Percentiles rank a stretch among this genome's conserved stretches.
Conservation (phyloP, 1,139 yeast species). For the Kurtzmaniella quercitrusa region DNA sequence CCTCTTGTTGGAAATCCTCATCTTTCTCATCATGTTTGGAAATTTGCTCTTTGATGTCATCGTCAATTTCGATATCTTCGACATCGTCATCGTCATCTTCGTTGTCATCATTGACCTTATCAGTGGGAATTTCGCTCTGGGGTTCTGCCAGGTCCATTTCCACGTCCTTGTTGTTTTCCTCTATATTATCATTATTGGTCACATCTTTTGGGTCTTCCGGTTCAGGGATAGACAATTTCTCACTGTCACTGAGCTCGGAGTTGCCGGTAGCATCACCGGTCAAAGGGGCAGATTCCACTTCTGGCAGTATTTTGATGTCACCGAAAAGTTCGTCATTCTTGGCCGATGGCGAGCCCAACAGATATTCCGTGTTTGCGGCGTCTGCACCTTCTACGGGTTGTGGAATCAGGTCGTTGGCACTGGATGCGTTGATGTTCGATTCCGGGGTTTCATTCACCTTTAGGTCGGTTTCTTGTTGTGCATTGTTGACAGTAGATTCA, state of each 20-base stretch:
- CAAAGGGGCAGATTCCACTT: neutral
- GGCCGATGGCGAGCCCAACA: no score
- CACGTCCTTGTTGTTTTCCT: constrained; percentile 18
- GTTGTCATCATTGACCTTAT: constrained; percentile 3
- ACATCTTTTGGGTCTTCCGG: neutral
- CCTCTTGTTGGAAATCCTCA: constrained; percentile 5
- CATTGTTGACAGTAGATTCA: no score
- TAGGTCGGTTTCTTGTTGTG: no score
- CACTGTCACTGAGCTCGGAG: neutral
- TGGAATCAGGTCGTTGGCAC: no score
- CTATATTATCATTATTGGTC: constrained; percentile 10
- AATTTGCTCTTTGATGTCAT: constrained; percentile 2
- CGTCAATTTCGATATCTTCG: constrained; percentile 6
- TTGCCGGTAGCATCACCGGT: no score
- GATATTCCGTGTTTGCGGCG: no score
- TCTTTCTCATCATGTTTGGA: constrained; percentile 6
- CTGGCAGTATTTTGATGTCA: neutral
- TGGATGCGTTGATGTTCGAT: no score
- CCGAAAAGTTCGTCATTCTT: no score
- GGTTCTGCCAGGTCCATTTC: constrained; percentile 11
- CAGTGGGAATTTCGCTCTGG: constrained; percentile 8
- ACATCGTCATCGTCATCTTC: constrained; percentile 5
- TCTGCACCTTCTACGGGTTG: no score
- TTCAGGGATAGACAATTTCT: constrained; percentile 1
- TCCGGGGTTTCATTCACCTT: no score